Percentiles rank a stretch among this genome's conserved stretches.
phyloP scores from a whole-genome alignment of 2,329 filamentous ascomycete genomes.

The Metarhizium anisopliae region DNA sequence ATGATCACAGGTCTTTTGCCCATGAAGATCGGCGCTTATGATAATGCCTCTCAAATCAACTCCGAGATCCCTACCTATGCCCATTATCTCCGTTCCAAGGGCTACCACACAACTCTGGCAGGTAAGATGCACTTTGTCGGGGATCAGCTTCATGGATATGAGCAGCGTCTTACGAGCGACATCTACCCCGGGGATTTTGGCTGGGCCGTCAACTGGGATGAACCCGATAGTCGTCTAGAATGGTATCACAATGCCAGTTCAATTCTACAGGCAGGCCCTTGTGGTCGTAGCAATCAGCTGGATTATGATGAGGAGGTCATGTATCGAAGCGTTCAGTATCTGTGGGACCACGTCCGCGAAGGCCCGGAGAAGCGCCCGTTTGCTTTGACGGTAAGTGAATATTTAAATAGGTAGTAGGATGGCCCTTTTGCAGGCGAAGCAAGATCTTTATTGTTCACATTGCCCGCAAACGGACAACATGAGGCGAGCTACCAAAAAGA shows the following conservation, averaged over 20 bases:
- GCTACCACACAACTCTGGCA: constrained; percentile 83
- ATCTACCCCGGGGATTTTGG: constrained; percentile 93
- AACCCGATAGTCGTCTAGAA: constrained; percentile 75
- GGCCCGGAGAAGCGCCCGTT: constrained; percentile 68
- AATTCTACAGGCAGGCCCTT: constrained; percentile 80
- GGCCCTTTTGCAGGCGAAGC: background rate
- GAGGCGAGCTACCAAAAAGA: background rate
- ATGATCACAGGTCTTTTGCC: constrained; percentile 90
- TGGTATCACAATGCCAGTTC: constrained; percentile 97
- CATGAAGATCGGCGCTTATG: constrained; percentile 84
- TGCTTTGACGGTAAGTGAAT: constrained; percentile 55
- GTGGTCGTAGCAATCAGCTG: constrained; percentile 86
- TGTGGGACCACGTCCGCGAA: constrained; percentile 84
- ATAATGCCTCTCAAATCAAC: constrained; percentile 79
- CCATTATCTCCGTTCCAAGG: constrained; percentile 75
- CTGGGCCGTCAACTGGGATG: constrained; percentile 94
- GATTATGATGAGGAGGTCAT: constrained; percentile 97
- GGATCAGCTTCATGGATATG: constrained; percentile 89
- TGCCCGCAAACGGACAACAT: background rate
- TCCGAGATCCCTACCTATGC: constrained; percentile 86
- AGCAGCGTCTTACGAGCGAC: constrained; percentile 85
- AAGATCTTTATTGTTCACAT: background rate
- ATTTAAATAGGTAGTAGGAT: background rate
- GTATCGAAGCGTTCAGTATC: constrained; percentile 80
- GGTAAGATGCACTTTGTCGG: constrained; percentile 98